These are phyloP conservation scores for Breviolum minutum DNA, from an alignment of 73 alveolate species.

Conservation along the genomic window DNA sequence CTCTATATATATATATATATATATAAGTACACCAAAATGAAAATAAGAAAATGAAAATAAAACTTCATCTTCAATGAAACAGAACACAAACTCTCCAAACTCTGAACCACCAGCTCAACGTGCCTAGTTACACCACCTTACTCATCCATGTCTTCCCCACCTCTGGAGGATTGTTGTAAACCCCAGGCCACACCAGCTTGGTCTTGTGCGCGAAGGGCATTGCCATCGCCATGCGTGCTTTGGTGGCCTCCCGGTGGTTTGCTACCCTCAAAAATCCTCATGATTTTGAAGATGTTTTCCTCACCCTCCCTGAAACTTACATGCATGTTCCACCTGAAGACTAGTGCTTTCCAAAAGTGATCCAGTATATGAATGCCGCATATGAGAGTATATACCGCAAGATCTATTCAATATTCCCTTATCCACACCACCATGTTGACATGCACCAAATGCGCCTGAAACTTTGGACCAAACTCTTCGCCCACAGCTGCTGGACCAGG, in stretches of 20 bases:
- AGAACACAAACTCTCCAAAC: background rate
- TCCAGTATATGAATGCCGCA: no score
- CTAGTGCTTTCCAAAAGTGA: no score
- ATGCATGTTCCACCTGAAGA: no score
- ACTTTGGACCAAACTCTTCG: constrained; percentile 57
- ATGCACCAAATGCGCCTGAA: constrained; percentile 10
- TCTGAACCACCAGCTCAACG: background rate
- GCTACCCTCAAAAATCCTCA: background rate
- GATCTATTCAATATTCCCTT: no score
- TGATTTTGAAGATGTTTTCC: no score
- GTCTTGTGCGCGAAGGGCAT: constrained; percentile 89
- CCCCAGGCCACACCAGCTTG: constrained; percentile 93
- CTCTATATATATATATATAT: no score
- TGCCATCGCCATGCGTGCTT: constrained; percentile 65
- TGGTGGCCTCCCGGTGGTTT: constrained; percentile 4
- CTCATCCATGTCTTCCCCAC: background rate
- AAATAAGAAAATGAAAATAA: no score
- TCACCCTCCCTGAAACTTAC: no score
- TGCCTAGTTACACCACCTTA: background rate
- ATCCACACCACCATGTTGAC: no score
- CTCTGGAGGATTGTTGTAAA: constrained; percentile 93
- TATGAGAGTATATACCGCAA: no score
- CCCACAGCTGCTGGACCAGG: constrained; percentile 87
- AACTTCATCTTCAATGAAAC: background rate
- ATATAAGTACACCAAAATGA: no score